Evolutionary conservation across 345 rosid genomes (phyloP).

Genomic region (Citrus mangshanensis): DNA sequence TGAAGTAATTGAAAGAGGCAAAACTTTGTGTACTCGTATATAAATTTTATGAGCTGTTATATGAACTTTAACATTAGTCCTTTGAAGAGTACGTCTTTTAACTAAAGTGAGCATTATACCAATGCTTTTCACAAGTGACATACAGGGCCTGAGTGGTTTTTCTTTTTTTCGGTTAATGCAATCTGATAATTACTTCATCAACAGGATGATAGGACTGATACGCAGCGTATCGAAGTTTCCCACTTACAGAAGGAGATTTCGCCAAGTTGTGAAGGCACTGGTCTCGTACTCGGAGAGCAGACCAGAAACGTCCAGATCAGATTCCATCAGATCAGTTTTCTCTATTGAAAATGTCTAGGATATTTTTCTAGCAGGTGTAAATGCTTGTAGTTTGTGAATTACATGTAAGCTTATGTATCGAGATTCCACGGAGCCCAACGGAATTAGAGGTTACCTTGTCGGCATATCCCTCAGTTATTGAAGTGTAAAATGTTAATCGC

Average conservation of each 20-base stretch:
- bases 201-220: constrained; percentile 72
- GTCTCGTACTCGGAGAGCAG: constrained; percentile 40
- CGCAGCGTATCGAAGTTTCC: constrained; percentile 66
- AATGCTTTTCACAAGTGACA: neutral
- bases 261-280: constrained; percentile 63
- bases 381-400: neutral
- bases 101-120: neutral
- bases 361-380: neutral
- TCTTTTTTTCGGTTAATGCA: neutral
- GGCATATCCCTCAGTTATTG: no score
- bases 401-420: neutral
- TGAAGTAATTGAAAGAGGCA: neutral
- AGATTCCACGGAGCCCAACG: neutral
- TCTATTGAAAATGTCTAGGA: constrained; percentile 32
- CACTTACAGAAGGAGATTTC: constrained; percentile 61
- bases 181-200: neutral
- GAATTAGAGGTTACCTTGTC: neutral
- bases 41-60: neutral
- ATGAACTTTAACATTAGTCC: neutral
- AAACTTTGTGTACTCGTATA: neutral
- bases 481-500: no score
- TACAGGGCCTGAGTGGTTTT: neutral
- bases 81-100: neutral
- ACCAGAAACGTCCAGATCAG: constrained; percentile 27
- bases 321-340: constrained; percentile 41